Conservation (phyloP, 2,329 filamentous ascomycete genomes). For the Neonectria faginata region DNA sequence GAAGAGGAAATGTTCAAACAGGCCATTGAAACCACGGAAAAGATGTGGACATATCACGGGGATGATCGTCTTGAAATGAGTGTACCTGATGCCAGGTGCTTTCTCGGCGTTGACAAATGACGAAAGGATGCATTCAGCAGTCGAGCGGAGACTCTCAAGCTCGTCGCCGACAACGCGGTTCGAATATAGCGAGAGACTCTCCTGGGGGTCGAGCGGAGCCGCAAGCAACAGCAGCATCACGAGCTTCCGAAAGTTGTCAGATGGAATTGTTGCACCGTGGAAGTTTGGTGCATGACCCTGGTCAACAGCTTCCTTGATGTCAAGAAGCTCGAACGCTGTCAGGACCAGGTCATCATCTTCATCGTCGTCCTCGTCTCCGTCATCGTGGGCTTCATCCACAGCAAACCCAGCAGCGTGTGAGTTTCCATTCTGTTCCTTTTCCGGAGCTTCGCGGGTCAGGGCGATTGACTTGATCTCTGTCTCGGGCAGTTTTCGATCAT, state of each 20-base stretch:
- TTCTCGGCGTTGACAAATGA: slow-evolving; percentile 75
- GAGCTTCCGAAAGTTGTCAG: slow-evolving; percentile 77
- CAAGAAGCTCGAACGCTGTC: slow-evolving; percentile 75
- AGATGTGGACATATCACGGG: slow-evolving; percentile 72
- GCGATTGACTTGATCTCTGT: slow-evolving; percentile 17
- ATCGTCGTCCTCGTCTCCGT: slow-evolving; percentile 59
- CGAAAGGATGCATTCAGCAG: slow-evolving; percentile 73
- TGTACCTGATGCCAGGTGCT: slow-evolving; percentile 71
- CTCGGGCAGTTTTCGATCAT: slow-evolving; percentile 68
- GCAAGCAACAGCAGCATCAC: slow-evolving; percentile 76
- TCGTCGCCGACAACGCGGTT: slow-evolving; percentile 66
- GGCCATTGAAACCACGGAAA: slow-evolving; percentile 73
- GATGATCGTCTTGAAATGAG: slow-evolving; percentile 70
- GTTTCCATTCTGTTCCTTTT: slow-evolving; percentile 24
- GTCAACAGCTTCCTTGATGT: slow-evolving; percentile 71
- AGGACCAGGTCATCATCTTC: slow-evolving; percentile 74
- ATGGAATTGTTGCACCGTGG: slow-evolving; percentile 76
- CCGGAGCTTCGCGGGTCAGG: slow-evolving; percentile 4
- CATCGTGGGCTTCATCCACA: slow-evolving; percentile 59
- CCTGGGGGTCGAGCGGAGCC: slow-evolving; percentile 73
- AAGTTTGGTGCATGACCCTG: slow-evolving; percentile 63
- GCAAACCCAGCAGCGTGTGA: slow-evolving; percentile 56
- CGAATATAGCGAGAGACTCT: slow-evolving; percentile 72
- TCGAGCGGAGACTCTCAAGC: slow-evolving; percentile 68
- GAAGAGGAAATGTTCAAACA: slow-evolving; percentile 83